Evolutionary conservation across 805 yeast species (phyloP), one percentile per base, ranked within the genome.

Genomic region (Debaryomyces tyrocola): DNA sequence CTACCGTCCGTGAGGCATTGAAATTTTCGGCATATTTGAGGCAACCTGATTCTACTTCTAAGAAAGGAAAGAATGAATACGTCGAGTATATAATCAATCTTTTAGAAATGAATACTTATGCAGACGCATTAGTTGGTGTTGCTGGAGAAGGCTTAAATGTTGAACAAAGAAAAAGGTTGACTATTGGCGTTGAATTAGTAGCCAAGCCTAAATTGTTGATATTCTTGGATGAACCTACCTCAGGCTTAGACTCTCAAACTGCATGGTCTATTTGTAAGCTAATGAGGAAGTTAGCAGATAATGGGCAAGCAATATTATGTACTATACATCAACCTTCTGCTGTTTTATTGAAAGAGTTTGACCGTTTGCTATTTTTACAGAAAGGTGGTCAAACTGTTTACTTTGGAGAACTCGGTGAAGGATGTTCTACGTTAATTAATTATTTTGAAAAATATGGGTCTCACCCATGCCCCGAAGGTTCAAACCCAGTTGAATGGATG

Each of bases 271-370:
- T 65, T 35, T 64, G 69, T 51, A 56, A 58, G 43, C 62, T 65
- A 53, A 61, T 65, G 50, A 56, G 69, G 48, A 63, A 65, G 49
- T 58, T 65, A 43, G 62, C 67, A 35, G 63, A 64, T 53, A 62
- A 62, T 46, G 70, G 70, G 10, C 70, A 64, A 46, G 64, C 70
- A 15, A 63, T 65, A 42, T 55, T 65, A 50, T 65, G 70, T 33
- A 85, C 92, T n/a, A 85, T 86, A 51, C 91, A 85, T 66, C 92
- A 86, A 66, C 92, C 94, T 55, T 85, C 92, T 6, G 89, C 92
- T 41, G 75, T 83, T 47, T 69, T 86, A 58, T 72, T 86, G 67
- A 78, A 84, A 60, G 87, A 83, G 55, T 86, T 87, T 60, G 94
- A 87, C 60, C 77, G 89, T 56, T 70, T 87, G 55, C 67, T 87